These are phyloP conservation scores for Lipomyces spencermartinsiae DNA, from an alignment of 805 yeast species.

Conservation along the genomic window DNA sequence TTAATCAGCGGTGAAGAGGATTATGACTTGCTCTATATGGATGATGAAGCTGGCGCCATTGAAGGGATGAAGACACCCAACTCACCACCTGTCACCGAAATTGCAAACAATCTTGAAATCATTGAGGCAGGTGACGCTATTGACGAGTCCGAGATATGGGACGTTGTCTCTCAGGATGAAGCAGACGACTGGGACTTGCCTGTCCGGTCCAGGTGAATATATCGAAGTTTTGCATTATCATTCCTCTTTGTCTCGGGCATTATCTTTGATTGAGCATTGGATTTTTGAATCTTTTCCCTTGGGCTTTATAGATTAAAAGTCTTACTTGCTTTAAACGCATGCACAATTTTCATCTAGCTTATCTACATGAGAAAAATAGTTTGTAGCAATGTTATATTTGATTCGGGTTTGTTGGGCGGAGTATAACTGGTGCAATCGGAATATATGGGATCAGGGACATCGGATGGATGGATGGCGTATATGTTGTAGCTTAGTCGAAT, in stretches of 20 bases:
- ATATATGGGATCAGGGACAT: neutral
- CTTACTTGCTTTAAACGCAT: neutral
- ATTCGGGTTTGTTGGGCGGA: neutral
- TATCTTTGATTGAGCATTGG: neutral
- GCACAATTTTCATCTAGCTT: neutral
- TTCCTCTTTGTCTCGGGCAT: neutral
- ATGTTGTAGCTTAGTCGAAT: neutral
- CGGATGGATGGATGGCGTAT: neutral
- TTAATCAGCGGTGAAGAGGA: slow-evolving; percentile 7
- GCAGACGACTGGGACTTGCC: slow-evolving; percentile 6
- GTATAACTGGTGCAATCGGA: neutral
- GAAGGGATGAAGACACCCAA: neutral
- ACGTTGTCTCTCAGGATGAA: slow-evolving; percentile 14
- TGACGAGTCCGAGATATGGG: slow-evolving; percentile 8
- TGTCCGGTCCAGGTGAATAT: neutral
- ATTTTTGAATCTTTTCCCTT: neutral
- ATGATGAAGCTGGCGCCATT: neutral
- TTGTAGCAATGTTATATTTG: neutral
- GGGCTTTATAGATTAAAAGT: neutral
- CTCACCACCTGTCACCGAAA: neutral
- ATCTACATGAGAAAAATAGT: neutral
- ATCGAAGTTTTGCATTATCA: neutral
- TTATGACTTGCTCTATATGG: neutral
- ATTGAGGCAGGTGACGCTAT: neutral
- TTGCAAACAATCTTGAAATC: neutral